phyloP scores from a whole-genome alignment of 306 rosid genomes.

The Lathyrus oleraceus region DNA sequence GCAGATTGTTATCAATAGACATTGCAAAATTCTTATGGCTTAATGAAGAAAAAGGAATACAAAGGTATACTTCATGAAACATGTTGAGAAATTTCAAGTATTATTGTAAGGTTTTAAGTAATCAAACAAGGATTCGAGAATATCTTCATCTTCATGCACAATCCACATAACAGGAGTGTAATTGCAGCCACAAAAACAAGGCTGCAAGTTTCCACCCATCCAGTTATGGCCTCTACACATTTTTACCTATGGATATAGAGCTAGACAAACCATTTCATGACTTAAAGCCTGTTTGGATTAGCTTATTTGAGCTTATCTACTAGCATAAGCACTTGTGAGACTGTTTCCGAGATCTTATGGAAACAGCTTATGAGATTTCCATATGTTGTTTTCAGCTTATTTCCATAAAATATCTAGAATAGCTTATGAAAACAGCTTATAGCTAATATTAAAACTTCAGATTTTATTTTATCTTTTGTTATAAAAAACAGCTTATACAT shows the following conservation, averaged over 20 bases:
- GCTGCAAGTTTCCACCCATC: neutral
- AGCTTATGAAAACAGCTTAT: neutral
- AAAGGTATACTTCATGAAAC: conserved; percentile 21
- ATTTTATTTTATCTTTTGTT: neutral
- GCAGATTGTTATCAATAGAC: neutral
- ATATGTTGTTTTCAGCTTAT: neutral
- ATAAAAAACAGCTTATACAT: neutral
- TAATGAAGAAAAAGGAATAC: neutral
- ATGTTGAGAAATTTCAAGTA: neutral
- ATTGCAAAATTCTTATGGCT: neutral
- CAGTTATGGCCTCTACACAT: neutral
- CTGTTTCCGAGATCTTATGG: neutral
- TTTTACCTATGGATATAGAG: neutral
- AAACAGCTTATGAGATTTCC: neutral
- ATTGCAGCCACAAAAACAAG: neutral
- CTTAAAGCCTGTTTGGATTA: neutral
- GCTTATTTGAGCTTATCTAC: neutral
- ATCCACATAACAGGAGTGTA: neutral
- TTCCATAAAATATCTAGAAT: neutral
- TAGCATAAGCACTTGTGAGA: neutral
- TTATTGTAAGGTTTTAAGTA: neutral
- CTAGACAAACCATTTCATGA: neutral
- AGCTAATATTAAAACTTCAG: neutral
- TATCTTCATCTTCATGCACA: neutral
- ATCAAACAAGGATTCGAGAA: neutral